Conservation (phyloP, 1,139 yeast genomes). For the Candida tropicalis region DNA sequence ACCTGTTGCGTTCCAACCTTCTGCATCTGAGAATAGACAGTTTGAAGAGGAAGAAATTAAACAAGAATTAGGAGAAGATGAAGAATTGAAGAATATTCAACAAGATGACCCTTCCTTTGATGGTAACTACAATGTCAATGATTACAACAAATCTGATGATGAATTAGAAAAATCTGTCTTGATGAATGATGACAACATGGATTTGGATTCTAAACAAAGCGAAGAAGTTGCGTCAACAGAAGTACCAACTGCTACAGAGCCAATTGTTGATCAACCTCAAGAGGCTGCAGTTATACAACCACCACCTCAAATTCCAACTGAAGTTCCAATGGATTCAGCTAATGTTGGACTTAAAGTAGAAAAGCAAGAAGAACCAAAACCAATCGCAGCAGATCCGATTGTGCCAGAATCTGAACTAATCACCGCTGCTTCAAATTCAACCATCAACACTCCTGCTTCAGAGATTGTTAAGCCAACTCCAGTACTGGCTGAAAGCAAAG, state of each 20-base stretch:
- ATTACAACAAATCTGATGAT: constrained; percentile 14
- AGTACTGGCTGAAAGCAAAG: not conserved
- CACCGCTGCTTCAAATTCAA: not conserved
- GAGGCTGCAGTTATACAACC: not conserved
- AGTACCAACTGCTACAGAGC: constrained; percentile 10
- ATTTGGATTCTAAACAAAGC: constrained; percentile 28
- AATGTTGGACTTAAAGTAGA: too few species aligned
- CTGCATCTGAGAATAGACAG: constrained; percentile 51
- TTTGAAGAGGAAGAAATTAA: constrained; percentile 33
- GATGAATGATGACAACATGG: constrained; percentile 20
- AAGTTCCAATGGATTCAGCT: too few species aligned
- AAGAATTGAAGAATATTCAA: constrained; percentile 15
- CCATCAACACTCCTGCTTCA: not conserved
- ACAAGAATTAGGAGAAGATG: constrained; percentile 21
- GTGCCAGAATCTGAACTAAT: not conserved
- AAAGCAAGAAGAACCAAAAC: not conserved
- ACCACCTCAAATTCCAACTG: too few species aligned
- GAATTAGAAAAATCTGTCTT: constrained; percentile 15
- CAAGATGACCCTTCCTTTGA: constrained; percentile 19
- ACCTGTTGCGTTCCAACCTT: not conserved
- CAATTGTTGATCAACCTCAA: too few species aligned
- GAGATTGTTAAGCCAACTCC: not conserved
- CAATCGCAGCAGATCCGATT: not conserved
- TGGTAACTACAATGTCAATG: constrained; percentile 15
- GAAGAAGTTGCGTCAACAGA: constrained; percentile 11